Conservation (phyloP, 1,284 basidiomycete species). For the Athelia psychrophila region DNA sequence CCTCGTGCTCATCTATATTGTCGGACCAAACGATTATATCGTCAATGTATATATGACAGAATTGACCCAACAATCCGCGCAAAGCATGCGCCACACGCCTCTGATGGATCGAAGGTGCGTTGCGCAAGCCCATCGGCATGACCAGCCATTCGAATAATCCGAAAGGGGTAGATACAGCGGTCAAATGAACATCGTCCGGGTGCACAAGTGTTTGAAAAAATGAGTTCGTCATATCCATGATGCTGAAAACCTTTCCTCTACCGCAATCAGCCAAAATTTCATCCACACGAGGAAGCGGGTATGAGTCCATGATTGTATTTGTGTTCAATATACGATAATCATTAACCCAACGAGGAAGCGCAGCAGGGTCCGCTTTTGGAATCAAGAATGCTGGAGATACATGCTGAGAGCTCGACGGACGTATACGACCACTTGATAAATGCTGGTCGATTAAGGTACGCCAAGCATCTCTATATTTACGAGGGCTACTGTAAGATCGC, state of each 20-base stretch:
- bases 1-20: constrained; percentile 23
- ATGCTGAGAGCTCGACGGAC: constrained; percentile 4
- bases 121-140: constrained; percentile 25
- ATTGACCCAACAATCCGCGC: constrained; percentile 13
- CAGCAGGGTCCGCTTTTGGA: no score
- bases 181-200: no score
- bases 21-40: constrained; percentile 36
- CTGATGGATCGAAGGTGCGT: constrained; percentile 21
- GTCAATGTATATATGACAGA: constrained; percentile 28
- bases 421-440: constrained; percentile 6
- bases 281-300: constrained; percentile 20
- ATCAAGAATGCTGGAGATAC: constrained; percentile 5
- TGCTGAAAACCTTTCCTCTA: constrained; percentile 14
- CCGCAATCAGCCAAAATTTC: constrained; percentile 16
- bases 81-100: constrained; percentile 8
- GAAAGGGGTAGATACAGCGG: not conserved
- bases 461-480: constrained; percentile 10
- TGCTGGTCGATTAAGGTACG: constrained; percentile 8
- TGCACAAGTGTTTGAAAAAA: no score
- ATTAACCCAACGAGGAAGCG: constrained; percentile 13
- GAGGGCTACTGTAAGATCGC: constrained; percentile 6
- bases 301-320: constrained; percentile 17
- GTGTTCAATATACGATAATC: constrained; percentile 15
- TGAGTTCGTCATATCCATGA: no score
- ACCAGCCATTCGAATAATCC: constrained; percentile 23